These are phyloP conservation scores for Arthromyces matolae DNA, from an alignment of 768 basidiomycete genomes.

Conservation along the genomic window DNA sequence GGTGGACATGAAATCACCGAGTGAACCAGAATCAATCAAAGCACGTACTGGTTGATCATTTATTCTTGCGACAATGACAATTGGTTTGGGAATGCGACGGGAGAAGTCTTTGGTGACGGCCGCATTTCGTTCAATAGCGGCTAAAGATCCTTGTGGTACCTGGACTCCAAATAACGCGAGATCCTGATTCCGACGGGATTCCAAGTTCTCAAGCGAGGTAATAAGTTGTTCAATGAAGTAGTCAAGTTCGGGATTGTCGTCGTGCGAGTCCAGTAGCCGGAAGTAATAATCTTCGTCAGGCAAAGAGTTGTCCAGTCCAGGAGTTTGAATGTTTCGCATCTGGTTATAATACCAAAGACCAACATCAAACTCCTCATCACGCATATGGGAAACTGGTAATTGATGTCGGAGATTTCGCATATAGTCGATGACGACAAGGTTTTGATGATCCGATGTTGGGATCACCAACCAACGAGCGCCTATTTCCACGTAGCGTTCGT, in stretches of 20 bases:
- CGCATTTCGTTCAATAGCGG: slow-evolving; percentile 23
- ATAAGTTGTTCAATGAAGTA: not conserved
- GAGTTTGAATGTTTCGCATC: not conserved
- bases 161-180: not conserved
- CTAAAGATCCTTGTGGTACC: not conserved
- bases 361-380: not conserved
- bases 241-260: not conserved
- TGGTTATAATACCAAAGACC: not conserved
- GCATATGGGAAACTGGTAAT: not conserved
- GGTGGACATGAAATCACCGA: too few species aligned
- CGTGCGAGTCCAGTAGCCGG: not conserved
- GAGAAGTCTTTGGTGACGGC: slow-evolving; percentile 14
- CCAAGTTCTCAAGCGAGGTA: not conserved
- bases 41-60: slow-evolving; percentile 31
- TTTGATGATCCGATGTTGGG: not conserved
- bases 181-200: not conserved
- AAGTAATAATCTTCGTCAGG: slow-evolving; percentile 5
- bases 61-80: slow-evolving; percentile 27
- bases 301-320: not conserved
- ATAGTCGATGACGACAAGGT: not conserved
- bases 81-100: slow-evolving; percentile 25
- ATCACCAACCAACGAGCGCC: not conserved
- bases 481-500: not conserved
- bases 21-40: slow-evolving; percentile 33
- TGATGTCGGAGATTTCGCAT: not conserved